Evolutionary conservation across 139 green algal genomes (phyloP), one percentile per base, ranked within the genome.

Genomic region (Coelastrella sp.): DNA sequence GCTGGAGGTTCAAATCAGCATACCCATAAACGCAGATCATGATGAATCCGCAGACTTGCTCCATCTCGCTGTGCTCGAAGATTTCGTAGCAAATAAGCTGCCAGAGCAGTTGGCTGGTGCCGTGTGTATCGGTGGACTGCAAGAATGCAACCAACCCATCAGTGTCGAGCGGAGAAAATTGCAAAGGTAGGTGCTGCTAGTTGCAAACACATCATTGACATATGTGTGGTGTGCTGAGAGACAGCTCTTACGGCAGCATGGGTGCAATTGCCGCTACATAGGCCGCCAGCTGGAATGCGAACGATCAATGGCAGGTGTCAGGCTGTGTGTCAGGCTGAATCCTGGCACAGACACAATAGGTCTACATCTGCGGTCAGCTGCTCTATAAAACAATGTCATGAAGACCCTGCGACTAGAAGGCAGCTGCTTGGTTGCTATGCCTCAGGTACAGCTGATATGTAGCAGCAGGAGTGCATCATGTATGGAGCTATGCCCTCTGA

Each of bases 41-140:
- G 82, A n/a, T 16, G 82, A 76, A 5, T 20, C 17, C 13, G 74
- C 74, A 80, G 74, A 80, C 60, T 17, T 86, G 80, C n/a, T 76
- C 19, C n/a, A 75, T 19, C 59, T 86, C 5, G 19, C 22, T 8
- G 59, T 10, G 4, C n/a, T 65, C 6, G 68, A n/a, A 8, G 68
- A 76, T 8, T 87, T 58, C 14, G 6, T 87, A 47, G 64, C n/a
- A 57, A 58, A 87, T 20, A 14, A 64, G 17, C 7, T 87, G 82
- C 82, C 82, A 3, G 20, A 20, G 19, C 5, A 23, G 56, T 61
- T 78, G 5, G 61, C 19, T 32, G 82, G 61, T 8, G 5, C 78
- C 13, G 14, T 65, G 64, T 87, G 82, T 23, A 65, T 78, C 14
- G 32, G 57, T 66, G 8, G 54, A 4, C 19, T 85, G 58, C 19